Evolutionary conservation across 306 rosid genomes (phyloP), one percentile per base, ranked within the genome.

Genomic region (Dryas octopetala): DNA sequence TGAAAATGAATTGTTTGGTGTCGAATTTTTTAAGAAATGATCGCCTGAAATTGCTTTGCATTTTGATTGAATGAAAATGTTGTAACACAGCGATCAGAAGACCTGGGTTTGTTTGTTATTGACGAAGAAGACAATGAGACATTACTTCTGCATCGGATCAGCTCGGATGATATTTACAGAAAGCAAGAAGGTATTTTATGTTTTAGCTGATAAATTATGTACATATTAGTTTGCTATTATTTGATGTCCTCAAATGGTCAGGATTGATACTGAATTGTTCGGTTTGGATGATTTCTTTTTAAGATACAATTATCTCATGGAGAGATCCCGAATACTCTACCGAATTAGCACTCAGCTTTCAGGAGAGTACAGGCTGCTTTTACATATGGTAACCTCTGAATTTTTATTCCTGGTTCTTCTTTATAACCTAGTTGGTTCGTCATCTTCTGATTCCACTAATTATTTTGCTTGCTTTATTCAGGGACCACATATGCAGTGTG

Each of bases 291-390:
- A 17, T 17, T 53, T 38, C 13, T 23, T 83, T 16, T 63, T 57
- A 78, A 94, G 98, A n/a, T n/a, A n/a, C n/a, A n/a, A n/a, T n/a
- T n/a, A n/a, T n/a, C n/a, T n/a, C n/a, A n/a, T n/a, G n/a, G 98
- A 94, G 95, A 79, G 98, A 94, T 81, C 93, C 93, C 23, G 97
- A 94, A 77, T 86, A 86, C 88, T 87, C 97, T 46, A 87, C 97
- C 13, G 98, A 94, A 73, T 75, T 94, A 82, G 98, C 98, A 28
- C 98, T 94, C 79, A 94, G 98, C 85, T 94, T 94, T 81, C 98
- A 94, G 82, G 98, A 94, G 88, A 73, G 89, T 55, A 91, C 89
- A 0, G 98, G 98, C 76, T 94, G 98, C 75, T 80, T 89, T 68
- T 91, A 88, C 84, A 88, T 94, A 77, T 94, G 98, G 98, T 94